Percentiles rank a stretch among this genome's conserved stretches.
Evolutionary conservation across 768 basidiomycete species (phyloP).

Genomic region (Tricholoma sp.): DNA sequence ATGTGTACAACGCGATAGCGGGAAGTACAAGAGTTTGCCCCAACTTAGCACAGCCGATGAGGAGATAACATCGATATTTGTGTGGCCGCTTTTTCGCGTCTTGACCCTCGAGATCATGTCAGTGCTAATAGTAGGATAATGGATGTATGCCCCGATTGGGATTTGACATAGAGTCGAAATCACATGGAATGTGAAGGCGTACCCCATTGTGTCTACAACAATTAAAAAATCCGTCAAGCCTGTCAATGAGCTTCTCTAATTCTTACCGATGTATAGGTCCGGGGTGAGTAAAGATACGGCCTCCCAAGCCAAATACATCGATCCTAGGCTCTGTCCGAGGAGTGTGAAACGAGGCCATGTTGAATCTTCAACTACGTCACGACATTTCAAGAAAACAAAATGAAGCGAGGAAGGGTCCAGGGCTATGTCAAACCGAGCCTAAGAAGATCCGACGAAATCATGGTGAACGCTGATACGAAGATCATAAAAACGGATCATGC

Average conservation of each 20-base stretch:
- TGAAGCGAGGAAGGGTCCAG: conserved; percentile 61
- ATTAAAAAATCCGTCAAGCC: conserved; percentile 7
- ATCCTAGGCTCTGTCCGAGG: conserved; percentile 86
- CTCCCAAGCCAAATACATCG: conserved; percentile 78
- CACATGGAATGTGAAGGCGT: conserved; percentile 87
- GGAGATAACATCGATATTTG: conserved; percentile 55
- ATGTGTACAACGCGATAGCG: neutral
- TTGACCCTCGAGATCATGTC: conserved; percentile 86
- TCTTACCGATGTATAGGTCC: conserved; percentile 84
- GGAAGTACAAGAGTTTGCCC: conserved; percentile 55
- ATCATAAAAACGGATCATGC: conserved; percentile 12
- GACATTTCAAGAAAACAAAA: conserved; percentile 75
- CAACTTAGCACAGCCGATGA: conserved; percentile 48
- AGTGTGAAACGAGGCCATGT: conserved; percentile 91
- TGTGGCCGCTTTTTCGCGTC: conserved; percentile 51
- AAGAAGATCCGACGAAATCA: neutral
- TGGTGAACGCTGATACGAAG: neutral
- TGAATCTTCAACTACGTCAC: conserved; percentile 71
- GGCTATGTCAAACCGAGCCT: conserved; percentile 79
- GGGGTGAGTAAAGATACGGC: conserved; percentile 76
- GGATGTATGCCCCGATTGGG: conserved; percentile 86
- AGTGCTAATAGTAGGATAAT: conserved; percentile 95
- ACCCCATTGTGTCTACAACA: conserved; percentile 92
- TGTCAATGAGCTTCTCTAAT: neutral
- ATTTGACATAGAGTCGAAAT: conserved; percentile 59